Percentiles rank a stretch among this genome's conserved stretches.
phyloP scores from a whole-genome alignment of 106 monocot genomes.

The Hemerocallis citrina region DNA sequence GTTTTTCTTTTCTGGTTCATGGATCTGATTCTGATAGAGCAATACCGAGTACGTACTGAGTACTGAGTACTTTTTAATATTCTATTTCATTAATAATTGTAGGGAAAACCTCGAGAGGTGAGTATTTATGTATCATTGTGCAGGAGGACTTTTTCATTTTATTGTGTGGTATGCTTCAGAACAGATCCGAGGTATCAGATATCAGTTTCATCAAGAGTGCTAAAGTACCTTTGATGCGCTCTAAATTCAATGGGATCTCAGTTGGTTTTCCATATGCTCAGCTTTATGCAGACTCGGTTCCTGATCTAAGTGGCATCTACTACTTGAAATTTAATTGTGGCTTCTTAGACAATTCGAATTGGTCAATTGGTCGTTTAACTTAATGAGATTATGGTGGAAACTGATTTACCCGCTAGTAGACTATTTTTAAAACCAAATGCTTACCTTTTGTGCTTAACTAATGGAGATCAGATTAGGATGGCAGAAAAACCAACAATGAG shows the following conservation, averaged over 20 bases:
- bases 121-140: constrained; percentile 2
- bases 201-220: constrained; percentile 32
- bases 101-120: neutral
- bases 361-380: no score
- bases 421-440: no score
- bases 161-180: constrained; percentile 23
- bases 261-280: constrained; percentile 42
- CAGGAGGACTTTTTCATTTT: constrained; percentile 41
- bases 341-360: no score
- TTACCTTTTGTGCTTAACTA: no score
- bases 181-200: constrained; percentile 30
- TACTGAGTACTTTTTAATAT: constrained; percentile 24
- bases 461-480: no score
- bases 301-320: constrained; percentile 28
- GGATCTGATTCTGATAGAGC: constrained; percentile 38
- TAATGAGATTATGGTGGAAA: no score
- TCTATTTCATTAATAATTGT: neutral
- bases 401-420: no score
- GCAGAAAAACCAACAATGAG: no score
- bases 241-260: constrained; percentile 34
- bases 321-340: no score
- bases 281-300: constrained; percentile 19
- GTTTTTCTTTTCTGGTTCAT: constrained; percentile 23
- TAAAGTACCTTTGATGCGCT: constrained; percentile 38
- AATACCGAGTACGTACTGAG: constrained; percentile 31